Evolutionary conservation across 306 rosid genomes (phyloP).

Genomic region (Inga oerstediana): DNA sequence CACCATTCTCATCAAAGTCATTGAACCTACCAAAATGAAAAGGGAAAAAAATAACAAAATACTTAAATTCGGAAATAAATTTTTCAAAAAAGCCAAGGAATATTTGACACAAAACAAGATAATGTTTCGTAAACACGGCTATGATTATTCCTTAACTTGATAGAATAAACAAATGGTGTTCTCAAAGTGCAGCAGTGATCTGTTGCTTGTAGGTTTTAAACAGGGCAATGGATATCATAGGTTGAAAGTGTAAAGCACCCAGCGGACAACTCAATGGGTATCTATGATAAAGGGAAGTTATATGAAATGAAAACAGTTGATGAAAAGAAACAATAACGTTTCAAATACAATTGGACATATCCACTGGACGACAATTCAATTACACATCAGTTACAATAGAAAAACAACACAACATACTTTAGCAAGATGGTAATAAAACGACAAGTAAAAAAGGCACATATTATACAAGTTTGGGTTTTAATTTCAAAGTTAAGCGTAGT

Average conservation of each 20-base stretch:
- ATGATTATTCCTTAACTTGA: not conserved
- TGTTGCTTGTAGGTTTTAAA: not conserved
- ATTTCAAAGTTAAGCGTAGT: not conserved
- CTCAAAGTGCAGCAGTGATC: not conserved
- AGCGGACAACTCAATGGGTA: no score
- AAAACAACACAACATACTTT: not conserved
- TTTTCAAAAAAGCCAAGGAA: not conserved
- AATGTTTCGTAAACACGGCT: not conserved
- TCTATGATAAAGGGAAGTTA: not conserved
- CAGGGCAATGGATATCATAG: not conserved
- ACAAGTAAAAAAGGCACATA: not conserved
- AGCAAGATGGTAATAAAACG: not conserved
- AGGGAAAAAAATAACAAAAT: not conserved
- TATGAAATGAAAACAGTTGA: not conserved
- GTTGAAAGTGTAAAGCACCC: no score
- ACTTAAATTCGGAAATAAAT: not conserved
- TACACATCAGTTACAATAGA: not conserved
- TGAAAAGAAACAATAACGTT: not conserved
- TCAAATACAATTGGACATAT: not conserved
- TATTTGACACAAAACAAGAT: not conserved
- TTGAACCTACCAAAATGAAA: slow-evolving; percentile 47
- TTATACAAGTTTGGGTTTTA: not conserved
- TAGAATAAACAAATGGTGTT: not conserved
- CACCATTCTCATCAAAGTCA: slow-evolving; percentile 64
- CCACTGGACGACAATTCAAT: not conserved